Evolutionary conservation across 805 yeast species (phyloP).

Genomic region (Candida coquimbonensis): DNA sequence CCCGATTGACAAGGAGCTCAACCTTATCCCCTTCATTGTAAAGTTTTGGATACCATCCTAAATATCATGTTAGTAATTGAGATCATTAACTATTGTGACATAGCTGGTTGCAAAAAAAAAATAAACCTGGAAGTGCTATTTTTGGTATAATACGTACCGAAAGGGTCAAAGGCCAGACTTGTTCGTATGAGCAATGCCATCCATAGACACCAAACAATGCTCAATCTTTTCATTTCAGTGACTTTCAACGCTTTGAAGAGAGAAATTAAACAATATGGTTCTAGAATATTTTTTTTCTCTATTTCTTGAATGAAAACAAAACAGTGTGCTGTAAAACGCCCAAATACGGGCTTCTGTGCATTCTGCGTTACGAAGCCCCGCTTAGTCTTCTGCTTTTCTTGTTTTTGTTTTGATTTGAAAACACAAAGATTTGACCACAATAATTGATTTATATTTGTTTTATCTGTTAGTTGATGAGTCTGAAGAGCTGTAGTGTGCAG

Average conservation of each 20-base stretch:
- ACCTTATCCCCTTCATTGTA: constrained; percentile 52
- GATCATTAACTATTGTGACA: not conserved
- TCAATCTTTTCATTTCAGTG: not conserved
- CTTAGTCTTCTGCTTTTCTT: not conserved
- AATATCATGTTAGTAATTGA: not conserved
- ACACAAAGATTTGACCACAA: not conserved
- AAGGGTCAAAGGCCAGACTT: constrained; percentile 16
- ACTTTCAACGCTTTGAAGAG: too few relatives aligned
- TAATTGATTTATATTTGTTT: not conserved
- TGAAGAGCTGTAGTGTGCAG: constrained; percentile 24
- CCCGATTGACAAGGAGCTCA: constrained; percentile 66
- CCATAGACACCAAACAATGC: not conserved
- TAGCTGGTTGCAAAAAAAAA: too few relatives aligned
- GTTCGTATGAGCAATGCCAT: not conserved
- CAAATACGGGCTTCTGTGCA: too few relatives aligned
- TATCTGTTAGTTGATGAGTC: constrained; percentile 8
- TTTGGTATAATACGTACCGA: constrained; percentile 13
- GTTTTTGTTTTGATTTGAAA: not conserved
- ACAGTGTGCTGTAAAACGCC: too few relatives aligned
- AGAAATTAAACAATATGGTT: too few relatives aligned
- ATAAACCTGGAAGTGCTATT: too few relatives aligned
- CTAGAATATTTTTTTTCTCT: too few relatives aligned
- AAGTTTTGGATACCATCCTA: constrained; percentile 31
- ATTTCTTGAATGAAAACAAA: too few relatives aligned
- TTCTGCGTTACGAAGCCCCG: not conserved